Evolutionary conservation across 257 asterid genomes (phyloP), one percentile per base, ranked within the genome.

Genomic region (Rubia yunnanensis): DNA sequence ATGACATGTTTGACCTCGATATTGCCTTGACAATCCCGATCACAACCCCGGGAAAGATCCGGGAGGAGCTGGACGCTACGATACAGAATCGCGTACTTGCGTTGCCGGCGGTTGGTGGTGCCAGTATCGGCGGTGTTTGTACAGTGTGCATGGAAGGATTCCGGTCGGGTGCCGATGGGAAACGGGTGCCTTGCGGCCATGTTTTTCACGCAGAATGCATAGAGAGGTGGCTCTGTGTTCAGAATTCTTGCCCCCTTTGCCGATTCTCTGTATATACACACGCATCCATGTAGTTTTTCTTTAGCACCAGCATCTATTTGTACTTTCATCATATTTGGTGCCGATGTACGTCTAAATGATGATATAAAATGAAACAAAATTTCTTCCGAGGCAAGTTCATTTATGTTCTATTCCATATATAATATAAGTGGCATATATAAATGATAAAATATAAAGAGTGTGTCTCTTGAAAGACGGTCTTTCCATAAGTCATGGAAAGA

Each of bases 161-260:
- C 63, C 49, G 67, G 60, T 48, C 72, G 9, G 65, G 48, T 10
- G 14, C 10, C 15, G n/a, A 58, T 1, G 73, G 70, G 1, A 68
- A 68, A 39, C 75, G 56, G 55, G 78, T 70, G 9, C 61, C 68
- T 1, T 77, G 82, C 58, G 74, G 82, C 24, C 82, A 77, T 55
- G 70, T 70, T 32, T 77, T 73, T 68, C 82, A 73, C 55, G 53
- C 71, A 15, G 28, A 38, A 46, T 77, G 82, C 56, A 74, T 77
- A 28, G 36, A 15, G 3, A 49, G 68, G 60, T 77, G 78, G 82
- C 71, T 77, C 0, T 60, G 62, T 6, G 68, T 69, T 57, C 82
- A 73, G 22, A 66, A 77, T 10, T 70, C 74, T 23, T 77, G 82
- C 70, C 82, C 82, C 57, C 79, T 78, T 39, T 78, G 79, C 74